Conservation (phyloP, 1,284 basidiomycete genomes). For the Puccinia hordei region DNA sequence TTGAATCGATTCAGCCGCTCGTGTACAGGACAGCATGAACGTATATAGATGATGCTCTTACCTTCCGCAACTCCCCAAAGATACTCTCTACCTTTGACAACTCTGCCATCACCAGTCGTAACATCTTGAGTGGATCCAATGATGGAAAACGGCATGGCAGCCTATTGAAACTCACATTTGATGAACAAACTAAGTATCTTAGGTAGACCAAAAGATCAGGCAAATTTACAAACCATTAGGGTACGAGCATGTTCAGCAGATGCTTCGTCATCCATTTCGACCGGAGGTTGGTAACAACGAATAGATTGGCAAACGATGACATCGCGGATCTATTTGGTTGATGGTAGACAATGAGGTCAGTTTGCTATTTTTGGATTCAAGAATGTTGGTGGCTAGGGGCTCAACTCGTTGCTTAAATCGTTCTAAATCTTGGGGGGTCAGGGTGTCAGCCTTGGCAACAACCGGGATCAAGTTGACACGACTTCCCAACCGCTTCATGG, state of each 20-base stretch:
- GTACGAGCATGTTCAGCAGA: slow-evolving; percentile 85
- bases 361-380: slow-evolving; percentile 43
- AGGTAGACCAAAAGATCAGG: neutral
- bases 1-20: neutral
- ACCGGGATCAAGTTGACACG: slow-evolving; percentile 98
- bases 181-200: neutral
- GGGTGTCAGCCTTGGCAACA: slow-evolving; percentile 91
- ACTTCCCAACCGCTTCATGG: slow-evolving; percentile 95
- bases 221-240: slow-evolving; percentile 63
- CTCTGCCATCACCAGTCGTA: slow-evolving; percentile 81
- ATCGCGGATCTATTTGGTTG: slow-evolving; percentile 73
- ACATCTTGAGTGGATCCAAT: slow-evolving; percentile 97
- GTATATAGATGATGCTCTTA: slow-evolving; percentile 59
- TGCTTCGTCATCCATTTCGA: slow-evolving; percentile 85
- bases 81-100: slow-evolving; percentile 96
- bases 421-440: slow-evolving; percentile 87
- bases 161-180: slow-evolving; percentile 56
- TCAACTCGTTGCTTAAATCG: slow-evolving; percentile 88
- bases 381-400: slow-evolving; percentile 53
- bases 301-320: slow-evolving; percentile 89
- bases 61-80: slow-evolving; percentile 99
- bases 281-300: slow-evolving; percentile 87
- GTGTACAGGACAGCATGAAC: neutral
- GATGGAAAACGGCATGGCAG: slow-evolving; percentile 96
- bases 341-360: slow-evolving; percentile 33